Conservation (phyloP, 2,329 filamentous ascomycete species). For the Trichophyton mentagrophytes region DNA sequence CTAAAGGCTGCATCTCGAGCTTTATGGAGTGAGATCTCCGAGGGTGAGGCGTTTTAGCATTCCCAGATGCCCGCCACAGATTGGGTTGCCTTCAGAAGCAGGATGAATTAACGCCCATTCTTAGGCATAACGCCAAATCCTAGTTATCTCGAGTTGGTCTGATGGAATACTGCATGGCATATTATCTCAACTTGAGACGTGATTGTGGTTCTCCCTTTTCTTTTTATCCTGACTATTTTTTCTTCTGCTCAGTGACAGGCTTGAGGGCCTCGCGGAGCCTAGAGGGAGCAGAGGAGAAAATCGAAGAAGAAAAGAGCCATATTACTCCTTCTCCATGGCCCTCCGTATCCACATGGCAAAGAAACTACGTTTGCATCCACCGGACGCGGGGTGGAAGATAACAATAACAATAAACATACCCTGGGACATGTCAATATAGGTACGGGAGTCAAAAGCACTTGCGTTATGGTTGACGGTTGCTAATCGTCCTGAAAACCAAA, state of each 20-base stretch:
- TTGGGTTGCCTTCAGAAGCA: background rate
- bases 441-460: background rate
- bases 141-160: background rate
- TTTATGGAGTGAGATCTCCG: background rate
- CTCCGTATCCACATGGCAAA: slow-evolving; percentile 1
- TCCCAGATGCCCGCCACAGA: background rate
- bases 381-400: background rate
- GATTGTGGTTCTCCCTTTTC: background rate
- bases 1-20: background rate
- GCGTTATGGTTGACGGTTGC: background rate
- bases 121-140: background rate
- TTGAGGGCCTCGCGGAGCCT: background rate
- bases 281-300: background rate
- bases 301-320: background rate
- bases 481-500: background rate
- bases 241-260: background rate
- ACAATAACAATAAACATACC: background rate
- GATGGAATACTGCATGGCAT: background rate
- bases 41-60: slow-evolving; percentile 2
- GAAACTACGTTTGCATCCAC: background rate
- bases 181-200: background rate
- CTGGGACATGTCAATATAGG: background rate
- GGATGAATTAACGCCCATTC: background rate
- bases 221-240: background rate
- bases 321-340: background rate